Conservation (phyloP, 305 asterid genomes). For the Petunia hybrid region DNA sequence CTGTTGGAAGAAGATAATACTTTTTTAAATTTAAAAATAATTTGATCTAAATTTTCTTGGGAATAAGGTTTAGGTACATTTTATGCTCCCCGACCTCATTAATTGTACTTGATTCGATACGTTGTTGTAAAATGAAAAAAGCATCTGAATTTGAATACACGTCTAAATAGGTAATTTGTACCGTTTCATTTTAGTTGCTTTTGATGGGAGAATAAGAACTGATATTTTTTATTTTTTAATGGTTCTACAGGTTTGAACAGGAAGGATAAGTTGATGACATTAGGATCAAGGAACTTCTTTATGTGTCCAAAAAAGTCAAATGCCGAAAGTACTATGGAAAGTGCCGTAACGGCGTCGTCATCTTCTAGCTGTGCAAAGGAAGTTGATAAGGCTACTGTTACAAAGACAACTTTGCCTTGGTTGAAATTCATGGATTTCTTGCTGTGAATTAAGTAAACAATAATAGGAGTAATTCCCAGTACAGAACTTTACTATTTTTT, state of each 20-base stretch:
- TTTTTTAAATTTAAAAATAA: too few species aligned
- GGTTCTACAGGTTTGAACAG: constrained; percentile 62
- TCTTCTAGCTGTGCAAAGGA: constrained; percentile 61
- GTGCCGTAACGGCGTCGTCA: constrained; percentile 30
- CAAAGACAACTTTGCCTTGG: constrained; percentile 52
- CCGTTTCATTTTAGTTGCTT: neutral
- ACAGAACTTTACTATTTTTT: neutral
- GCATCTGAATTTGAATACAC: too few species aligned
- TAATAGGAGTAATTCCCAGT: too few species aligned
- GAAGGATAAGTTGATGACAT: constrained; percentile 58
- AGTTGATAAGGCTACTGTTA: constrained; percentile 47
- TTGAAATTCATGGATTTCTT: constrained; percentile 66
- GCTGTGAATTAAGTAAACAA: constrained; percentile 38
- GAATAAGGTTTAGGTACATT: too few species aligned
- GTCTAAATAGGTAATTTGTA: neutral
- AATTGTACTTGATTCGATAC: too few species aligned
- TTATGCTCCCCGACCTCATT: too few species aligned
- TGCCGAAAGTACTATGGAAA: constrained; percentile 26
- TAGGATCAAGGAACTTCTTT: constrained; percentile 90
- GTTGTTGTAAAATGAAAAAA: too few species aligned
- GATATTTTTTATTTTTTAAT: neutral
- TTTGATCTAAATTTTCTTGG: too few species aligned
- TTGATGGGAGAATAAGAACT: neutral
- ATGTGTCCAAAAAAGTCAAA: constrained; percentile 52
- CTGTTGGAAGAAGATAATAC: too few species aligned